Conservation (phyloP, 257 asterid genomes). For the Scutellaria galericulata region DNA sequence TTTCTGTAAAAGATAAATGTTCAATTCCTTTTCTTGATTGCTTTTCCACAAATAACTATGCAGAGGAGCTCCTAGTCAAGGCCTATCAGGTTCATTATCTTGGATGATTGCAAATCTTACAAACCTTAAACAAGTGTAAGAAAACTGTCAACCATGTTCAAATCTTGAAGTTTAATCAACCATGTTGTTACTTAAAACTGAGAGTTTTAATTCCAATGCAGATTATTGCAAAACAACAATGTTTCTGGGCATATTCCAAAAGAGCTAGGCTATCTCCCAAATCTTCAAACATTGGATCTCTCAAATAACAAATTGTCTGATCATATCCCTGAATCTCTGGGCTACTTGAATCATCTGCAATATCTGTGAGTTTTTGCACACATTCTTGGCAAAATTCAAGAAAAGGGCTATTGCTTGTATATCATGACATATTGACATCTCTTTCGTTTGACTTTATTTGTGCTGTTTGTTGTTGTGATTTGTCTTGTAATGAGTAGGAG, state of each 20-base stretch:
- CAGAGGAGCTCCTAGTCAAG: conserved; percentile 98
- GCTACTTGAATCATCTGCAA: conserved; percentile 65
- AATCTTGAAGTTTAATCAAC: not conserved
- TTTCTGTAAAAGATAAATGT: not conserved
- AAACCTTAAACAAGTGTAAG: conserved; percentile 91
- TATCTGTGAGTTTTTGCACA: conserved; percentile 64
- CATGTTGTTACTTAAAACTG: not conserved
- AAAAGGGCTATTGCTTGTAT: not conserved
- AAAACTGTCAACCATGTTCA: not conserved
- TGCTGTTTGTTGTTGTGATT: conserved; percentile 43
- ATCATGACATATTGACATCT: conserved; percentile 39
- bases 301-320: conserved; percentile 76
- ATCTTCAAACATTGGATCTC: conserved; percentile 86
- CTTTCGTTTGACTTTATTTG: conserved; percentile 41
- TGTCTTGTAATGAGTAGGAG: conserved; percentile 79
- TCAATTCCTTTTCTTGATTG: conserved; percentile 23
- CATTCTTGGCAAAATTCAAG: conserved; percentile 18
- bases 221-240: conserved; percentile 84
- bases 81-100: conserved; percentile 78
- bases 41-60: not conserved
- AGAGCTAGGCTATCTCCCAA: conserved; percentile 75
- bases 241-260: conserved; percentile 83
- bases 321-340: conserved; percentile 73
- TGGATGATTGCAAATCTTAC: conserved; percentile 83
- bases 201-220: conserved; percentile 33